Conservation (phyloP, 2,329 filamentous ascomycete genomes). For the Lasiodiplodia sp. region DNA sequence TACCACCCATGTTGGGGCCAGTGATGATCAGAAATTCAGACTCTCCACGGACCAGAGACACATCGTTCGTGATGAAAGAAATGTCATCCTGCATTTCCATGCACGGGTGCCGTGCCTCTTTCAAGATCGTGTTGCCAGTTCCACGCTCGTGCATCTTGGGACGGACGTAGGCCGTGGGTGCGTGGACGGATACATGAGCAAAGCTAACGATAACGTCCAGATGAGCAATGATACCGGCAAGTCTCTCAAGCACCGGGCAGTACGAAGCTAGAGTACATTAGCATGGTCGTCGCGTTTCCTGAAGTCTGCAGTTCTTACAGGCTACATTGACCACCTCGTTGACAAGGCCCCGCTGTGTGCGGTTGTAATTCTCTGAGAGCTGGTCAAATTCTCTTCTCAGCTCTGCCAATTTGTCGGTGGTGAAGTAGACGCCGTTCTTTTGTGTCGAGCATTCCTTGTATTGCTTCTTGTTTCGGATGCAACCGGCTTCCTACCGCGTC, state of each 20-base stretch:
- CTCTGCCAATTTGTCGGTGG: conserved; percentile 79
- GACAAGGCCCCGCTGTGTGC: conserved; percentile 89
- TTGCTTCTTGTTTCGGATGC: conserved; percentile 87
- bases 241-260: conserved; percentile 86
- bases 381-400: conserved; percentile 93
- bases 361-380: conserved; percentile 91
- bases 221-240: conserved; percentile 88
- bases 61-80: conserved; percentile 98
- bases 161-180: conserved; percentile 88
- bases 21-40: conserved; percentile 97
- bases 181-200: conserved; percentile 91
- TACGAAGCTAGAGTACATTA: conserved; percentile 71
- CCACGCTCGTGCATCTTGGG: conserved; percentile 91
- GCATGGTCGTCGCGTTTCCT: not conserved
- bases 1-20: conserved; percentile 98
- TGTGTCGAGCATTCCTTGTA: conserved; percentile 98
- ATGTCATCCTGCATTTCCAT: conserved; percentile 99
- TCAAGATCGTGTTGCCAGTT: conserved; percentile 86
- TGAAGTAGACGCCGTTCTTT: conserved; percentile 99
- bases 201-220: conserved; percentile 95
- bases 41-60: conserved; percentile 76
- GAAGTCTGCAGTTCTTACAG: conserved; percentile 30
- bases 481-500: conserved; percentile 72
- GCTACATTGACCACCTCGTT: conserved; percentile 92
- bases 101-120: conserved; percentile 93